A percentile compares a stretch with the other conserved stretches of the same genome.
Evolutionary conservation across 2,329 filamentous ascomycete species (phyloP).

Genomic region (Penicillium sp.): DNA sequence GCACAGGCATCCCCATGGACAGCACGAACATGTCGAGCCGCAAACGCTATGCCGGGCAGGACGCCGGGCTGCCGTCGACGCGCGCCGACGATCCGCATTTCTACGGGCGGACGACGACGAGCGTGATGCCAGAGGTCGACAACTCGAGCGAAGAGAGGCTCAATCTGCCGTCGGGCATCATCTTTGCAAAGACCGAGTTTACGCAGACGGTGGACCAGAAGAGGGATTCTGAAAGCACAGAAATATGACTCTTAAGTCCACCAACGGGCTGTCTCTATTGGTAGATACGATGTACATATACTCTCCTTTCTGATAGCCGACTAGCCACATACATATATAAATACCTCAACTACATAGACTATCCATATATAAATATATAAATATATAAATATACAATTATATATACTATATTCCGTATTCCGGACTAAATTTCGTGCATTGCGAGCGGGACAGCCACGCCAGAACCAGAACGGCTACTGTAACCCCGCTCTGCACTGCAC

Average conservation of each 20-base stretch:
- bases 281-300: neutral
- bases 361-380: too few relatives aligned
- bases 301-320: too few relatives aligned
- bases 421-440: too few relatives aligned
- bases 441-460: too few relatives aligned
- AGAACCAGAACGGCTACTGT: too few relatives aligned
- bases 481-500: too few relatives aligned
- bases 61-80: slow-evolving; percentile 8
- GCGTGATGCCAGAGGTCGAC: slow-evolving; percentile 1
- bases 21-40: neutral
- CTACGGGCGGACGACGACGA: slow-evolving; percentile 12
- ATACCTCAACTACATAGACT: too few relatives aligned
- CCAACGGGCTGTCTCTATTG: neutral
- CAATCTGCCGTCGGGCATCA: slow-evolving; percentile 19
- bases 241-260: slow-evolving; percentile 1
- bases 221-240: slow-evolving; percentile 10
- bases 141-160: slow-evolving; percentile 14
- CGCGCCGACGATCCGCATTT: slow-evolving; percentile 13
- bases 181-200: slow-evolving; percentile 21
- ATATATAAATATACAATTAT: too few relatives aligned
- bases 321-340: too few relatives aligned
- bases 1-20: slow-evolving; percentile 19
- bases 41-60: slow-evolving; percentile 9
- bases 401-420: too few relatives aligned
- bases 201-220: slow-evolving; percentile 17